These are phyloP conservation scores for Trichosporon ovoides DNA, from an alignment of 1,284 basidiomycete species.

Conservation along the genomic window DNA sequence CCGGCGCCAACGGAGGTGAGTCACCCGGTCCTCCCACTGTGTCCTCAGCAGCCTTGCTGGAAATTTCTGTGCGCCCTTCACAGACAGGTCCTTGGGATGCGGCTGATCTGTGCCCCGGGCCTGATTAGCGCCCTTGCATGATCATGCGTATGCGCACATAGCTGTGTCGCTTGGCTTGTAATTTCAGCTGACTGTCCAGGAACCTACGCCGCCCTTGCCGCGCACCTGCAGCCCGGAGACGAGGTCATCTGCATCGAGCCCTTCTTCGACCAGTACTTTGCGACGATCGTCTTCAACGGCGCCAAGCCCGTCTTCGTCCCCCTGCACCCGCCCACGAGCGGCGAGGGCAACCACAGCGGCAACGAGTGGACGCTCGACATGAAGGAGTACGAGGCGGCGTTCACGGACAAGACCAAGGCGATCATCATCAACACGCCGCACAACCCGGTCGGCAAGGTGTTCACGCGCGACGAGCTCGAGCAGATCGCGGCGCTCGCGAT, in stretches of 20 bases:
- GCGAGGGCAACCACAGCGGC: conserved; percentile 58
- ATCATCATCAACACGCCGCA: conserved; percentile 93
- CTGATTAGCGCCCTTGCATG: no score
- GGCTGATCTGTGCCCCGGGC: no score
- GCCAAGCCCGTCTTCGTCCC: conserved; percentile 92
- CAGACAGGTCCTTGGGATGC: not conserved
- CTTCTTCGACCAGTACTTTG: conserved; percentile 95
- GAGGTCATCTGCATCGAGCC: conserved; percentile 99
- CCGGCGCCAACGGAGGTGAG: conserved; percentile 89
- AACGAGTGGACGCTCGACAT: conserved; percentile 82
- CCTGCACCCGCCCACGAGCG: conserved; percentile 67
- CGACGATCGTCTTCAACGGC: conserved; percentile 86
- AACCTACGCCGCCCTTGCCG: conserved; percentile 81
- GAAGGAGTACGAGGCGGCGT: conserved; percentile 73
- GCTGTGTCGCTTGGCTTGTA: not conserved
- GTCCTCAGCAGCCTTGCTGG: not conserved
- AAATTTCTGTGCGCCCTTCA: not conserved
- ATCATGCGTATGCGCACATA: no score
- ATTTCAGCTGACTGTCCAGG: conserved; percentile 52
- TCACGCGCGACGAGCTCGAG: conserved; percentile 73
- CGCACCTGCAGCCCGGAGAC: conserved; percentile 82
- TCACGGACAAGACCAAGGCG: conserved; percentile 82
- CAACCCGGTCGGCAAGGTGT: conserved; percentile 95
- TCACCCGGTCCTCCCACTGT: not conserved
- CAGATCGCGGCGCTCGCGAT: conserved; percentile 79